Conservation (phyloP, 2,329 filamentous ascomycete genomes). For the Trichothecium roseum region DNA sequence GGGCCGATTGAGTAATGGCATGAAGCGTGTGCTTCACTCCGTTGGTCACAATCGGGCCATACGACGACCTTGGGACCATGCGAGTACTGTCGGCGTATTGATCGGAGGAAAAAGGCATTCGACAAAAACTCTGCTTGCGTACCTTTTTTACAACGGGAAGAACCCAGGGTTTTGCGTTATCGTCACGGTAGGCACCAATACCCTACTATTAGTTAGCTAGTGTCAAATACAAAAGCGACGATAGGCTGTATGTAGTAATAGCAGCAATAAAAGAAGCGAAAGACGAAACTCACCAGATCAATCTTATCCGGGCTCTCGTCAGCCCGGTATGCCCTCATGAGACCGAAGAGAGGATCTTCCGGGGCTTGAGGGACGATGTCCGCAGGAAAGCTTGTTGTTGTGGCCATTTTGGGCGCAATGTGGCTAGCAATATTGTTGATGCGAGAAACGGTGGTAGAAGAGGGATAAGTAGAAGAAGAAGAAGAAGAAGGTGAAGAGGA, state of each 20-base stretch:
- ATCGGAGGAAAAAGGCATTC: too few relatives aligned
- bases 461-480: constrained; percentile 19
- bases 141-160: constrained; percentile 95
- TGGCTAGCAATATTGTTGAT: constrained; percentile 57
- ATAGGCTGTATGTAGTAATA: constrained; percentile 4
- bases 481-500: constrained; percentile 12
- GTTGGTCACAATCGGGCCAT: neutral
- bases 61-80: neutral
- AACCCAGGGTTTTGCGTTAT: constrained; percentile 95
- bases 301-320: constrained; percentile 75
- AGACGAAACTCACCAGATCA: constrained; percentile 66
- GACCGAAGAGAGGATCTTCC: constrained; percentile 87
- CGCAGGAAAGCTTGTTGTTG: constrained; percentile 59
- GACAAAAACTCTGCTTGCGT: constrained; percentile 10
- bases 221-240: constrained; percentile 1
- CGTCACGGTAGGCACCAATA: constrained; percentile 88
- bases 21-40: neutral
- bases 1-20: neutral
- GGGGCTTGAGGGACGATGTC: constrained; percentile 79
- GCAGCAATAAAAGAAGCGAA: neutral
- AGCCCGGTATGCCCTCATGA: constrained; percentile 79
- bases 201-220: constrained; percentile 29
- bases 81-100: too few relatives aligned
- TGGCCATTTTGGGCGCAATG: constrained; percentile 37
- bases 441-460: constrained; percentile 39